A percentile compares a stretch with the other conserved stretches of the same genome.
Conservation (phyloP, 768 basidiomycete genomes). For the Daedalea quercina region DNA sequence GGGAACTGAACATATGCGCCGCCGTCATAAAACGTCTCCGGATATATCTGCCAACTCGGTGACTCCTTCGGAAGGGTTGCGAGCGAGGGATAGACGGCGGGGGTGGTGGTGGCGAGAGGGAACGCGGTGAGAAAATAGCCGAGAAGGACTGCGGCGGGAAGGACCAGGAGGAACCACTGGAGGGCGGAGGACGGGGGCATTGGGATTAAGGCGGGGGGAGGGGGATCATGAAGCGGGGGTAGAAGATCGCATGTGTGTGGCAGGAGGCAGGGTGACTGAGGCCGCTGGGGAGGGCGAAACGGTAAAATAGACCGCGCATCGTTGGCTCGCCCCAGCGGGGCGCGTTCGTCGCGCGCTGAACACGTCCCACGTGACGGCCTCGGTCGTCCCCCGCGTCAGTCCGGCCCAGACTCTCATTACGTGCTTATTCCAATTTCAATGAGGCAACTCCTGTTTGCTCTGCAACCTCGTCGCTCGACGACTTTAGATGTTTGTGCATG, state of each 20-base stretch:
- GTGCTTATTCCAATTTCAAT: too few relatives aligned
- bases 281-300: not conserved
- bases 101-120: constrained; percentile 48
- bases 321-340: not conserved
- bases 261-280: not conserved
- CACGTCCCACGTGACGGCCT: not conserved
- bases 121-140: constrained; percentile 61
- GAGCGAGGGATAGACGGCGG: constrained; percentile 50
- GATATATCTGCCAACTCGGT: constrained; percentile 65
- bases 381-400: too few relatives aligned
- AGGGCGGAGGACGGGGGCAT: constrained; percentile 22
- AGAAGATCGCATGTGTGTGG: not conserved
- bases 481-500: too few relatives aligned
- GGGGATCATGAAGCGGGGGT: not conserved
- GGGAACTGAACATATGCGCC: constrained; percentile 63
- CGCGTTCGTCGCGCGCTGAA: not conserved
- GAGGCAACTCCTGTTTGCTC: too few relatives aligned
- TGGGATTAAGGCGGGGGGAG: not conserved
- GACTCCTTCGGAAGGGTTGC: constrained; percentile 48
- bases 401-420: too few relatives aligned
- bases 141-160: constrained; percentile 54
- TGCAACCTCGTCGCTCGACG: too few relatives aligned
- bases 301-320: too few relatives aligned
- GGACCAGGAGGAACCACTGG: constrained; percentile 43
- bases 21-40: constrained; percentile 58